Evolutionary conservation across 2,329 filamentous ascomycete species (phyloP), one percentile per base, ranked within the genome.

Genomic region (Nemania diffusa): DNA sequence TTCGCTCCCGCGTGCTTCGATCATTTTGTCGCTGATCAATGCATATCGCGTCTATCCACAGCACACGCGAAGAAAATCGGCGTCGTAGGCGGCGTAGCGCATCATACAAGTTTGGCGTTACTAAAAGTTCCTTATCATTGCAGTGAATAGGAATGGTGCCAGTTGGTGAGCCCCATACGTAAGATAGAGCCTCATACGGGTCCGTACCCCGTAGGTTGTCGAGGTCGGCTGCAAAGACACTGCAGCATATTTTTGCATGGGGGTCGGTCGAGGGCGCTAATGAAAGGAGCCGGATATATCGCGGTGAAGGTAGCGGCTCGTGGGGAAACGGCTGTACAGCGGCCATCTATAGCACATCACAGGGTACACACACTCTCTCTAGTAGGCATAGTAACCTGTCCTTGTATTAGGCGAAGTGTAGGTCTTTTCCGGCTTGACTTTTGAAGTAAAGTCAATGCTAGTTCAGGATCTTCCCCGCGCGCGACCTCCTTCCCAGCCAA

Each of bases 181-280:
- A 68, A 2, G 65, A 64, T 55, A 68, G 34, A 26, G 65, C 65
- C 15, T 68, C 65, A 29, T 56, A 68, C 11, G 13, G 15, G 24
- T 32, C 5, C 26, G 7, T 8, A 9, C 7, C 11, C 20, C 13
- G 22, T 15, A 40, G n/a, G 13, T 24, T 27, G 4, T 62, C 24
- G 9, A 62, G 9, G 44, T 61, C 46, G n/a, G 15, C 27, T 13
- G 9, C 27, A 26, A 13, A n/a, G 34, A 62, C 22, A 22, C 22
- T 42, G 32, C 34, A 53, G 34, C 24, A 24, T 27, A 42, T 44
- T 57, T 42, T 6, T 2, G 53, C 22, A 7, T 46, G 5, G n/a
- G 55, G 7, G 2, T 6, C 13, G 9, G 40, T 57, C 8, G 55
- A 57, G 22, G 37, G 40, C 11, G 24, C 55, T 29, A 32, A 17